A percentile compares a stretch with the other conserved stretches of the same genome.
These are phyloP conservation scores for Babesia ovis DNA, from an alignment of 169 alveolate genomes.

Conservation along the genomic window DNA sequence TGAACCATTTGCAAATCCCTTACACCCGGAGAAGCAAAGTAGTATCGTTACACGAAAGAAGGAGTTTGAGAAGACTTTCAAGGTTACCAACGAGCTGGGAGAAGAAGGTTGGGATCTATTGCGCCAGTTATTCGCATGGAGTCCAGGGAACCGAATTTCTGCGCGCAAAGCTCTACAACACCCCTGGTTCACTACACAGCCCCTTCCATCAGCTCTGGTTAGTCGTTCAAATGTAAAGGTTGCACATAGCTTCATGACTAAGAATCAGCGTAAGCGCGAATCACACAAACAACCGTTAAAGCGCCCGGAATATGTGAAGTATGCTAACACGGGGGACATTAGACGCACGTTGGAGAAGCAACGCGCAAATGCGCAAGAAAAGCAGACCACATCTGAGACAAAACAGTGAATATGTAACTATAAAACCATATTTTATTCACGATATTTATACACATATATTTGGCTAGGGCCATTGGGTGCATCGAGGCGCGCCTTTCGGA, in stretches of 20 bases:
- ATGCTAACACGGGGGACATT: slow-evolving; percentile 66
- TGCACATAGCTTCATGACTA: slow-evolving; percentile 81
- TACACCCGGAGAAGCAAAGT: slow-evolving; percentile 69
- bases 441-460: not conserved
- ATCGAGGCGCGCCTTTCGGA: not conserved
- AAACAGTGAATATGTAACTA: not conserved
- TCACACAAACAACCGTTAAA: slow-evolving; percentile 29
- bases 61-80: slow-evolving; percentile 71
- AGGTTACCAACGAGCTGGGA: slow-evolving; percentile 70
- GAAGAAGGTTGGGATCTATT: slow-evolving; percentile 76
- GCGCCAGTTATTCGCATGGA: slow-evolving; percentile 66
- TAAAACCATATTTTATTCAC: not conserved
- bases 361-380: slow-evolving; percentile 37
- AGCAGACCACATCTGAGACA: not conserved
- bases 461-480: slow-evolving; percentile 67
- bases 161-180: slow-evolving; percentile 74
- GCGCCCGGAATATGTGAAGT: slow-evolving; percentile 59
- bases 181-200: slow-evolving; percentile 74
- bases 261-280: slow-evolving; percentile 74
- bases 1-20: slow-evolving; percentile 64
- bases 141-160: slow-evolving; percentile 70
- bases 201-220: slow-evolving; percentile 60
- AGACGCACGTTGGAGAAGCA: slow-evolving; percentile 56
- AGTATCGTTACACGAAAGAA: slow-evolving; percentile 50
- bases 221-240: slow-evolving; percentile 72